Conservation (phyloP, 805 yeast genomes). For the Wickerhamiella hasegawae region DNA sequence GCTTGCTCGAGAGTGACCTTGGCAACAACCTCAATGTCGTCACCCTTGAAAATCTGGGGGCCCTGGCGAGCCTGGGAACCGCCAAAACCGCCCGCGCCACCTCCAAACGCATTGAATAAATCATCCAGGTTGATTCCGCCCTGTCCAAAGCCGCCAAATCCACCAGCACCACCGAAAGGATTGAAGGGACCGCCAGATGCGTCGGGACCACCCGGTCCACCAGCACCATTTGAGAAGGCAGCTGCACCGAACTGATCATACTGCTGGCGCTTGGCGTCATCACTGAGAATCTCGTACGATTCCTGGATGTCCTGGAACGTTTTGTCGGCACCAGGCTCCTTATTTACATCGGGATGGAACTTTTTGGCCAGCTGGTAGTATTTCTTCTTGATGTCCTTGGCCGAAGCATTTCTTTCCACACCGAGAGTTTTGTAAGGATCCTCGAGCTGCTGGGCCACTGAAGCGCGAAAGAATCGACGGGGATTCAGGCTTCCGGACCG, state of each 20-base stretch:
- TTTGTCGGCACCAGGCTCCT: conserved; percentile 73
- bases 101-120: conserved; percentile 38
- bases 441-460: conserved; percentile 13
- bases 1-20: conserved; percentile 73
- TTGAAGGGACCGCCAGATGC: conserved; percentile 31
- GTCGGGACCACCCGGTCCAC: conserved; percentile 32
- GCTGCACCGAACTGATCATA: conserved; percentile 85
- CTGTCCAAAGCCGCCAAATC: conserved; percentile 21
- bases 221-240: conserved; percentile 46
- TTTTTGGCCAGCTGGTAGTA: conserved; percentile 87
- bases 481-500: no score
- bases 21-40: conserved; percentile 66
- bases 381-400: conserved; percentile 84
- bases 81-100: conserved; percentile 20
- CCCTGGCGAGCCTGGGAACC: conserved; percentile 27
- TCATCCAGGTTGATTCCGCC: conserved; percentile 43
- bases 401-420: conserved; percentile 49
- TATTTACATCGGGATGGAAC: conserved; percentile 93
- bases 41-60: conserved; percentile 75
- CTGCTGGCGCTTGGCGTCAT: conserved; percentile 70
- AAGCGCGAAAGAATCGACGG: conserved; percentile 8
- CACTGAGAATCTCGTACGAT: conserved; percentile 82
- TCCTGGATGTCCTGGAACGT: conserved; percentile 86
- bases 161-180: conserved; percentile 28
- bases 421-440: conserved; percentile 85